Base-by-base conservation (phyloP, 1,139 yeast species). In the Yamadazyma oceani region DNA sequence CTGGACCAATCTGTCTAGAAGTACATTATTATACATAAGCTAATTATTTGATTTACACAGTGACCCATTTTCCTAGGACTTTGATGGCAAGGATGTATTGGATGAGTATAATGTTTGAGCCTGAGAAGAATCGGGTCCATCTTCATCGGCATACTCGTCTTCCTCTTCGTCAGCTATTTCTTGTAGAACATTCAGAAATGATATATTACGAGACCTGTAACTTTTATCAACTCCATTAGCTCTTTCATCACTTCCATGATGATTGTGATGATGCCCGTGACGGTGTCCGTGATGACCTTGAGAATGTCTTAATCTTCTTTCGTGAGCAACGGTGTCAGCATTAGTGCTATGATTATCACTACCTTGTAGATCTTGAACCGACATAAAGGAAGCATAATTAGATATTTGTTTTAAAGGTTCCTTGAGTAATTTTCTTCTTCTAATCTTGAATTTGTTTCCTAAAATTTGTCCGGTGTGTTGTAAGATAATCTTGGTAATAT, bases 381-480 rank as follows among this genome's bases (percentile, higher is more conserved):
- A 62, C 57, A 66, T 54, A 44, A 54, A 69, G 7, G 61, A 54
- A 6, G 63, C 63, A 47, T 70, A 72, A 44, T 67, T 64, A 0
- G 66, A 56, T 15, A 75, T 60, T 45, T 74, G 79, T 41, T 67
- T 67, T 49, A 74, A 60, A 9, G 78, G 78, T 40, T 64, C 66
- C 11, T 50, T 42, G 3, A 51, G 45, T 6, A 53, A 50, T 0
- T 40, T 43, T 30, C 58, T 50, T 42, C 66, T 72, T 40, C 60
- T 54, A 5, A 64, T 62, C 44, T 77, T 72, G 50, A 88, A 71
- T 59, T 86, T 87, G 60, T 88, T 89, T 26, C 88, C 85, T 39
- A 89, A 69, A 42, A 90, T 76, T 46, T 84, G 79, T 5, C 96
- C 96, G 1, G 94, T 72, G 53, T 89, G 95, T 35, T 73, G 77